Evolutionary conservation across 176 grass and related monocot species (phyloP).

Genomic region (Paspalum vaginatum): DNA sequence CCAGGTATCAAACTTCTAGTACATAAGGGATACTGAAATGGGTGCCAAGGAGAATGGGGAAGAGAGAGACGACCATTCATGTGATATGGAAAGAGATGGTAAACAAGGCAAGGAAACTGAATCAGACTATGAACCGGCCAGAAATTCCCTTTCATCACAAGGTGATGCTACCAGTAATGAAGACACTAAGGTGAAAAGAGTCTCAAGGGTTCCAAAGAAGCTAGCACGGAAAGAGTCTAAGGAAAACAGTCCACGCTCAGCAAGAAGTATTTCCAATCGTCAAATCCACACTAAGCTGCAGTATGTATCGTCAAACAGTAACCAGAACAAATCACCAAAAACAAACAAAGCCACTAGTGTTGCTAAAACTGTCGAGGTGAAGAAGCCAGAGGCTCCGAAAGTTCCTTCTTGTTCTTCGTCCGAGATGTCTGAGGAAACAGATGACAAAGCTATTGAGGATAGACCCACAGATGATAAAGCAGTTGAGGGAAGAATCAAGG

Average conservation of each 20-base stretch:
- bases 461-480: slow-evolving; percentile 40
- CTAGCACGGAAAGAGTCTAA: slow-evolving; percentile 66
- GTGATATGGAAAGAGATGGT: slow-evolving; percentile 53
- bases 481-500: slow-evolving; percentile 28
- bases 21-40: slow-evolving; percentile 49
- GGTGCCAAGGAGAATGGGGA: slow-evolving; percentile 76
- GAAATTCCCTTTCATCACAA: slow-evolving; percentile 78
- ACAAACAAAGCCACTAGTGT: slow-evolving; percentile 47
- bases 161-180: slow-evolving; percentile 67
- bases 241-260: slow-evolving; percentile 45
- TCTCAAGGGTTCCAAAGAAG: slow-evolving; percentile 93
- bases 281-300: slow-evolving; percentile 64
- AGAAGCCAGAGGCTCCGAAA: slow-evolving; percentile 47
- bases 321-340: slow-evolving; percentile 62
- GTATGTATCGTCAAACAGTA: slow-evolving; percentile 60
- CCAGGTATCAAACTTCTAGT: slow-evolving; percentile 33
- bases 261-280: slow-evolving; percentile 51
- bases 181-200: slow-evolving; percentile 63
- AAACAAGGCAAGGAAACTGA: slow-evolving; percentile 78
- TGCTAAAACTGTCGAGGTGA: slow-evolving; percentile 51
- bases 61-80: slow-evolving; percentile 59
- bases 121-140: slow-evolving; percentile 71
- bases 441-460: slow-evolving; percentile 46
- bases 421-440: slow-evolving; percentile 65
- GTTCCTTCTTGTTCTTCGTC: slow-evolving; percentile 59